A percentile compares a stretch with the other conserved stretches of the same genome.
Evolutionary conservation across 768 basidiomycete species (phyloP).

Genomic region (Hericium alpestre): DNA sequence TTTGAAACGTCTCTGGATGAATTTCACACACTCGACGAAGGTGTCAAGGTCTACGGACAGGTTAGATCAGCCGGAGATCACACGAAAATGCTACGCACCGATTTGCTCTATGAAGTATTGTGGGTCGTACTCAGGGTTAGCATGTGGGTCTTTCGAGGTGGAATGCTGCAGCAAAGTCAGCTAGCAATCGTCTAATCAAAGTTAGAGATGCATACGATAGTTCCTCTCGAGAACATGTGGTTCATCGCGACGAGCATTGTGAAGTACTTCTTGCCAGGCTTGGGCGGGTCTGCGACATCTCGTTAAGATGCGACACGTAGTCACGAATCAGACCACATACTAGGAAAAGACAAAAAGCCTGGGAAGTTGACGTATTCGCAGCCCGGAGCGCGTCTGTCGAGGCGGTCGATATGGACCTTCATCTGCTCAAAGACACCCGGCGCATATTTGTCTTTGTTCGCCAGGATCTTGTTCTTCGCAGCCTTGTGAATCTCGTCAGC

Average conservation of each 20-base stretch:
- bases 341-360: neutral
- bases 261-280: slow-evolving; percentile 3
- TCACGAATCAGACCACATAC: neutral
- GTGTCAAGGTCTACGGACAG: slow-evolving; percentile 5
- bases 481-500: slow-evolving; percentile 1
- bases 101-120: slow-evolving; percentile 13
- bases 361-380: neutral
- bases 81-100: slow-evolving; percentile 1
- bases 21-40: slow-evolving; percentile 13
- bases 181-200: no score
- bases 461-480: slow-evolving; percentile 1
- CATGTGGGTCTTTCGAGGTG: slow-evolving; percentile 6
- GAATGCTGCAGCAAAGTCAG: slow-evolving; percentile 8
- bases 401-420: slow-evolving; percentile 2
- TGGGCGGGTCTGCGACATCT: neutral
- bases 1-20: slow-evolving; percentile 14
- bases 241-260: neutral
- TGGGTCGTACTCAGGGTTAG: slow-evolving; percentile 9
- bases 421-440: slow-evolving; percentile 7
- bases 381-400: slow-evolving; percentile 2
- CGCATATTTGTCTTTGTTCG: neutral
- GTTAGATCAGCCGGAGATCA: neutral
- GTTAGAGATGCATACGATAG: slow-evolving; percentile 8
- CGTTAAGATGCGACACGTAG: no score
- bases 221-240: slow-evolving; percentile 8